phyloP scores from a whole-genome alignment of 208 protist species.

The Leishmania guyanensis region DNA sequence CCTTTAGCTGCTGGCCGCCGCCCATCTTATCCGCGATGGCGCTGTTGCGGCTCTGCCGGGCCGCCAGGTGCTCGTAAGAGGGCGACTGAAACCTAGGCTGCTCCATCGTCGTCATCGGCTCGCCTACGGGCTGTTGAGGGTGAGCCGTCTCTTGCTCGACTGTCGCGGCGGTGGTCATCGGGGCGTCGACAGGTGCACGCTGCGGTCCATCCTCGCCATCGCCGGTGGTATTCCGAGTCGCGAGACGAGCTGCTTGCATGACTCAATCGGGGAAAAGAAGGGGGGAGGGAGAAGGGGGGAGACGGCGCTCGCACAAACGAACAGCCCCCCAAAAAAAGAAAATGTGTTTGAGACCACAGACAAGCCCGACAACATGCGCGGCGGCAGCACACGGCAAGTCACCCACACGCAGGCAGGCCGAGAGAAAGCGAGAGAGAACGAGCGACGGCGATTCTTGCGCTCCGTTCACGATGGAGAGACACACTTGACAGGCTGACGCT shows the following conservation, averaged over 20 bases:
- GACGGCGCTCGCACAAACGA: not conserved
- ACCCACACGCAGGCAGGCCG: not conserved
- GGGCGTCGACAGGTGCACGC: not conserved
- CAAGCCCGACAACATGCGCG: not conserved
- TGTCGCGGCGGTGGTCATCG: not conserved
- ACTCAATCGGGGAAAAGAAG: not conserved
- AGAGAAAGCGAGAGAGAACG: not conserved
- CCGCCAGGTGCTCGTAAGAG: not conserved
- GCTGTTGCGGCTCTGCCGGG: conserved; percentile 28
- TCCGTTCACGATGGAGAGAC: not conserved
- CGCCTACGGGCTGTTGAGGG: not conserved
- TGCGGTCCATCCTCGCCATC: not conserved
- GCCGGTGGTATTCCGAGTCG: not conserved
- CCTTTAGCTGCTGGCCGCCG: conserved; percentile 30
- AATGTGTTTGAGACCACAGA: not conserved
- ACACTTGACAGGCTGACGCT: not conserved
- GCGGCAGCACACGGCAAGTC: not conserved
- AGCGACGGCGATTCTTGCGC: not conserved
- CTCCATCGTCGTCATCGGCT: not conserved
- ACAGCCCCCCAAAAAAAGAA: not conserved
- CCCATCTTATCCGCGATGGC: conserved; percentile 34
- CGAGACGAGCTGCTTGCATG: conserved; percentile 7
- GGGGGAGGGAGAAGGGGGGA: not conserved
- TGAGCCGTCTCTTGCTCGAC: not conserved
- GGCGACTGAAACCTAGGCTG: not conserved